Evolutionary conservation across 495 filamentous ascomycete genomes (phyloP).

Genomic region (Gamarada debralockiae): DNA sequence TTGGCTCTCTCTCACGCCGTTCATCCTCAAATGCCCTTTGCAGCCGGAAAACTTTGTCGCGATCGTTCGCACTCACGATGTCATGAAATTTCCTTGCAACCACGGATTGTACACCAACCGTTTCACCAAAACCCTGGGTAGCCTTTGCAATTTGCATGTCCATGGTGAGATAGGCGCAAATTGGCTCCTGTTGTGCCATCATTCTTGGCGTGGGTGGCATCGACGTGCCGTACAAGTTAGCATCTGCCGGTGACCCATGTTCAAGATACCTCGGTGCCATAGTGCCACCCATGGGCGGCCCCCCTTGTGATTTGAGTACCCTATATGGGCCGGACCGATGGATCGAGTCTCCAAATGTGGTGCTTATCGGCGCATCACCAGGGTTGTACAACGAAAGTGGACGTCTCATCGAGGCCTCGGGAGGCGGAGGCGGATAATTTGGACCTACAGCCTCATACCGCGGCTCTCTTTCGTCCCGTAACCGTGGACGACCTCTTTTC

Average conservation of each 20-base stretch:
- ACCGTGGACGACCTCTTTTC: constrained; percentile 85
- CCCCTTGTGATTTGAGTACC: constrained; percentile 53
- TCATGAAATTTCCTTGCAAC: constrained; percentile 42
- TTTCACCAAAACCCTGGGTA: constrained; percentile 46
- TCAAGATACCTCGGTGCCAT: constrained; percentile 43
- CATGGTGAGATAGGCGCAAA: constrained; percentile 52
- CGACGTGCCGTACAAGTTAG: constrained; percentile 34
- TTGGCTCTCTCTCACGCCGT: constrained; percentile 40
- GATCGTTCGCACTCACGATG: constrained; percentile 42
- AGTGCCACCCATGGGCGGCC: constrained; percentile 35
- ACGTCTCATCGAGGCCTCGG: constrained; percentile 38
- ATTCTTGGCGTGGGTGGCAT: constrained; percentile 36
- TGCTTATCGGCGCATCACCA: constrained; percentile 30
- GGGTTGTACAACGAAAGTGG: constrained; percentile 38
- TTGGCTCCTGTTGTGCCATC: constrained; percentile 21
- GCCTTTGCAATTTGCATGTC: constrained; percentile 52
- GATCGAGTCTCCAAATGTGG: constrained; percentile 43
- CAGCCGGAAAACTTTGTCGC: constrained; percentile 43
- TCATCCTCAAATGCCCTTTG: constrained; percentile 45
- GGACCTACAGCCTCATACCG: constrained; percentile 46
- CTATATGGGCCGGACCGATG: constrained; percentile 41
- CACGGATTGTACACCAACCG: constrained; percentile 37
- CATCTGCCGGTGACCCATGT: constrained; percentile 37
- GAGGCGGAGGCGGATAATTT: constrained; percentile 34
- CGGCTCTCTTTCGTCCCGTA: constrained; percentile 73